Evolutionary conservation across 768 basidiomycete species (phyloP).

Genomic region (Cystobasidiopsis lactophilus): DNA sequence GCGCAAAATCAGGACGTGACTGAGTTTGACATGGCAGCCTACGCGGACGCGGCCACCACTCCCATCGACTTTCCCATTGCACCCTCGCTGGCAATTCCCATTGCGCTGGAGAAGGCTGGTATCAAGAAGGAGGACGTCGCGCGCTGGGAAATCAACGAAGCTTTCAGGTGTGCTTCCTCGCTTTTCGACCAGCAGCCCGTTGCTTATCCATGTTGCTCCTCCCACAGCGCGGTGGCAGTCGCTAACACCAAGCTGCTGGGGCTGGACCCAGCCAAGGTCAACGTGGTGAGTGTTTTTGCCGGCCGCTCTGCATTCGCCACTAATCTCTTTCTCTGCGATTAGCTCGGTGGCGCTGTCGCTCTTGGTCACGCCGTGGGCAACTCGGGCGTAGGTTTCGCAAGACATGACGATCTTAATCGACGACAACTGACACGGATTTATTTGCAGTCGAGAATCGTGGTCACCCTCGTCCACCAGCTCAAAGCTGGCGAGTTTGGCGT

Average conservation of each 20-base stretch:
- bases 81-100: constrained; percentile 72
- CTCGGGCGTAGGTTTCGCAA: no score
- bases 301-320: background rate
- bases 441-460: no score
- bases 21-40: no score
- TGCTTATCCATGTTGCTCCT: no score
- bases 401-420: no score
- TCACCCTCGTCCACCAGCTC: constrained; percentile 24
- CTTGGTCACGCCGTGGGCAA: constrained; percentile 92
- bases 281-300: background rate
- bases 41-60: constrained; percentile 87
- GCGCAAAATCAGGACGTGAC: no score
- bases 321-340: background rate
- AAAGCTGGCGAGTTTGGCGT: constrained; percentile 82
- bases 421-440: no score
- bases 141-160: constrained; percentile 90
- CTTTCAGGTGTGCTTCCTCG: constrained; percentile 45
- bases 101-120: constrained; percentile 68
- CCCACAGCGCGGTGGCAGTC: constrained; percentile 74
- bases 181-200: no score
- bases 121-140: constrained; percentile 63
- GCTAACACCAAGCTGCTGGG: constrained; percentile 71
- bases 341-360: constrained; percentile 69
- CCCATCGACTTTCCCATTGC: constrained; percentile 95
- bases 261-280: constrained; percentile 40